Conservation (phyloP, 192 early-diverging fungal genomes). For the Coemansia sp. region DNA sequence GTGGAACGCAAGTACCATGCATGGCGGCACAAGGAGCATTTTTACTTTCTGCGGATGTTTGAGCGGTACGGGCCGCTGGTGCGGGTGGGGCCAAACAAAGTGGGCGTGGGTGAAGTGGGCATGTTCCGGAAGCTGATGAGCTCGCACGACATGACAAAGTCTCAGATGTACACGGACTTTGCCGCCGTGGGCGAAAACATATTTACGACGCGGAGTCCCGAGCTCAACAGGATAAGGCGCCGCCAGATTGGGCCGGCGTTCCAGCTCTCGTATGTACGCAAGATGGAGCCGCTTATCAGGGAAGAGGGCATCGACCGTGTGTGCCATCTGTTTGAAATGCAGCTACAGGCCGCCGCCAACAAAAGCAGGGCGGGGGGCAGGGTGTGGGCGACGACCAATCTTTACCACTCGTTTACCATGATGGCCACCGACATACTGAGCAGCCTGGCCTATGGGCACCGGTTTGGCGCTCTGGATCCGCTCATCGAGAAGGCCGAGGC, state of each 20-base stretch:
- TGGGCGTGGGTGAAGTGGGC: slow-evolving; percentile 14
- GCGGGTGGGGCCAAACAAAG: slow-evolving; percentile 4
- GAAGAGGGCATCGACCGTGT: slow-evolving; percentile 8
- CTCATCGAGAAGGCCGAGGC: background rate
- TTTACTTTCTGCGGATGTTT: slow-evolving; percentile 7
- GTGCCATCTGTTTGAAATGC: slow-evolving; percentile 12
- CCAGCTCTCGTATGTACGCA: slow-evolving; percentile 1
- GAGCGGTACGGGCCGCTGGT: slow-evolving; percentile 20
- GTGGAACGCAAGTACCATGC: slow-evolving; percentile 18
- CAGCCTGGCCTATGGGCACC: slow-evolving; percentile 9
- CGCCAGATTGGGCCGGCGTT: slow-evolving; percentile 23
- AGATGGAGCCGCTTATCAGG: slow-evolving; percentile 17
- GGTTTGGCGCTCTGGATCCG: slow-evolving; percentile 10
- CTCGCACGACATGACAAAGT: slow-evolving; percentile 15
- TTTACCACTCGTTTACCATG: slow-evolving; percentile 15
- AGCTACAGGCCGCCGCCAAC: background rate
- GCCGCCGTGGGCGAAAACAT: slow-evolving; percentile 12
- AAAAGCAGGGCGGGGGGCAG: background rate
- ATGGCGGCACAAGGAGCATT: slow-evolving; percentile 16
- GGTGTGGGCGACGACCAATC: background rate
- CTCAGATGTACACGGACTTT: slow-evolving; percentile 22
- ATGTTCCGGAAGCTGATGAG: slow-evolving; percentile 16
- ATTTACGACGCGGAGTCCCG: slow-evolving; percentile 21
- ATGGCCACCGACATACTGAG: slow-evolving; percentile 25
- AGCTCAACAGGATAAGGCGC: slow-evolving; percentile 12